phyloP scores from a whole-genome alignment of 257 asterid species.

The Solanum chiquidenum region DNA sequence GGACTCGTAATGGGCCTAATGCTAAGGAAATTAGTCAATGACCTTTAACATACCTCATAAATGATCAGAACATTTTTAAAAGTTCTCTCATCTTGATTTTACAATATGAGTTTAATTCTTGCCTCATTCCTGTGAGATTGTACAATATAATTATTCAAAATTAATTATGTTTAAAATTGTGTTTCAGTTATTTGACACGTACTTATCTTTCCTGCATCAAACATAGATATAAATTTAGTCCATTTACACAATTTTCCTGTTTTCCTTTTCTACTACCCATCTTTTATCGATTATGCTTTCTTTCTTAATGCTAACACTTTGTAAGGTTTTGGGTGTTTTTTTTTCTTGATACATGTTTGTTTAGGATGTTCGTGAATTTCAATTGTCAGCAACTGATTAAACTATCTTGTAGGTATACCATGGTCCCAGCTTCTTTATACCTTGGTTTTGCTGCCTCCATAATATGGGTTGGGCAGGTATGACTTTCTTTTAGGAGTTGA shows the following conservation, averaged over 20 bases:
- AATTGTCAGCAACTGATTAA: not conserved
- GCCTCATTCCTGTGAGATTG: not conserved
- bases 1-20: not conserved
- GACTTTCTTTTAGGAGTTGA: not conserved
- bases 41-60: not conserved
- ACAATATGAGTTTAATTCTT: not conserved
- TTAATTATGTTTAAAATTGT: not conserved
- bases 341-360: not conserved
- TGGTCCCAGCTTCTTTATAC: slow-evolving; percentile 89
- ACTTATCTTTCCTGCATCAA: not conserved
- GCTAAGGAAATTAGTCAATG: not conserved
- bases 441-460: slow-evolving; percentile 90
- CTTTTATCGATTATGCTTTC: not conserved
- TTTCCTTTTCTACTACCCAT: not conserved
- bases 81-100: not conserved
- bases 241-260: not conserved
- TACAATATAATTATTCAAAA: not conserved
- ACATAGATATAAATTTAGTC: not conserved
- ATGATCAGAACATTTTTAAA: not conserved
- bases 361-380: not conserved
- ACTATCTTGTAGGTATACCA: slow-evolving; percentile 58
- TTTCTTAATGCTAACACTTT: not conserved
- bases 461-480: slow-evolving; percentile 96
- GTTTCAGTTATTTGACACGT: not conserved
- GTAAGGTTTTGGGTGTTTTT: not conserved